Evolutionary conservation across 1,139 yeast genomes (phyloP), one percentile per base, ranked within the genome.

Genomic region (Petasospora rhodanensis): DNA sequence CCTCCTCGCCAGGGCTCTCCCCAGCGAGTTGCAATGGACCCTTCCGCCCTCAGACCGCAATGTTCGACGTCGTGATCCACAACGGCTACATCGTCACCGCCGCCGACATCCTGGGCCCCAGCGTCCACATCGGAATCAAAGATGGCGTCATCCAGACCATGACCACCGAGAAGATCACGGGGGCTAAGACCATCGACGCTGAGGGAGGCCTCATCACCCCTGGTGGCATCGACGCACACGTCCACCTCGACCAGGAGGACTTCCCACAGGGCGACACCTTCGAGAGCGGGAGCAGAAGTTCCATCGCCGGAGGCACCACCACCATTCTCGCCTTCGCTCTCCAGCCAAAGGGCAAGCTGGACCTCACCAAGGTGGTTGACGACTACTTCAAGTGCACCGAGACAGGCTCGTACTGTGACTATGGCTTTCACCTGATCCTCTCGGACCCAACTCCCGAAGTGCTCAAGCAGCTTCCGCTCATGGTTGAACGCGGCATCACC

Each of bases 191-290:
- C n/a, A 64, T 68, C 22, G 70, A 68, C 49, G 71, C 72, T 7
- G 59, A 66, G 42, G 70, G 69, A 14, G 70, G 60, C 1, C 58
- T 46, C 42, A 54, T 64, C 19, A 68, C 70, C 12, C 73, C 70
- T 5, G 73, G 70, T 29, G 72, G 73, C 7, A 59, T 68, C 24
- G 74, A 68, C 44, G 59, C 70, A 0, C 73, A 68, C 45, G 81
- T 76, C 24, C 83, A 76, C 44, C 57, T 77, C 34, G 73, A 75
- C 46, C 79, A 75, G 46, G 73, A 71, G 0, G 71, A 73, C 6
- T 56, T 74, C 30, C 68, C 76, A 7, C 73, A 68, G 43, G 73
- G 76, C 63, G 81, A 76, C 50, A 74, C 75, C 6, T 73, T 75
- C 49, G 76, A 68, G 29, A 64, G 76, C 4, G 83, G 80, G 0